Conservation (phyloP, 257 asterid genomes). For the Solanum arcanum region DNA sequence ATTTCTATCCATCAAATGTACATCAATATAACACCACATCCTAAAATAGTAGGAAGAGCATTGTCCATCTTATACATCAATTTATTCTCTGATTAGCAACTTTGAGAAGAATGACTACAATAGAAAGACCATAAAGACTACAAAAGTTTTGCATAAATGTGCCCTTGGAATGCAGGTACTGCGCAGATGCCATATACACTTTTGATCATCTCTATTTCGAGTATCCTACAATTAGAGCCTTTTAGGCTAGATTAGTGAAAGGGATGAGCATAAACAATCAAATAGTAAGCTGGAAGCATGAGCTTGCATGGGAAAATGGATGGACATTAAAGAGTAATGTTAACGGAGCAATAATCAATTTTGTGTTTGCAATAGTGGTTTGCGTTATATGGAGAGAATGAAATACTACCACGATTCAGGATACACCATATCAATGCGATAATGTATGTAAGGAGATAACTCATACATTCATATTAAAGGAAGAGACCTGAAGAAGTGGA, state of each 20-base stretch:
- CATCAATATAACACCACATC: too few relatives aligned
- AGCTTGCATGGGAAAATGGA: background rate
- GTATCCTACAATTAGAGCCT: background rate
- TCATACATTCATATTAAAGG: background rate
- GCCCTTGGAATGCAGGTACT: background rate
- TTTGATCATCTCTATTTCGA: background rate
- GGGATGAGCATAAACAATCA: background rate
- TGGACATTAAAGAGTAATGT: background rate
- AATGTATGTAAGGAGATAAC: background rate
- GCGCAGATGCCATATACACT: background rate
- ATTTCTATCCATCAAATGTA: too few relatives aligned
- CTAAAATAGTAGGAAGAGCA: too few relatives aligned
- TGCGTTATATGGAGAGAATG: background rate
- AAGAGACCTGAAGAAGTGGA: background rate
- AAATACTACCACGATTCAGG: background rate
- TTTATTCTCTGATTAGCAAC: background rate
- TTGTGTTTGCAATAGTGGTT: background rate
- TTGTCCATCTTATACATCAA: too few relatives aligned
- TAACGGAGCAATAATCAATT: background rate
- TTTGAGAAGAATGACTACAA: background rate
- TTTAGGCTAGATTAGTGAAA: background rate
- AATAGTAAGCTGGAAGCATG: background rate
- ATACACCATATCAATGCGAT: background rate
- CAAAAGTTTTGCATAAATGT: background rate
- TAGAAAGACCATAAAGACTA: background rate